Evolutionary conservation across 1,139 yeast species (phyloP), one percentile per base, ranked within the genome.

Genomic region (Groenewaldozyma sp.): DNA sequence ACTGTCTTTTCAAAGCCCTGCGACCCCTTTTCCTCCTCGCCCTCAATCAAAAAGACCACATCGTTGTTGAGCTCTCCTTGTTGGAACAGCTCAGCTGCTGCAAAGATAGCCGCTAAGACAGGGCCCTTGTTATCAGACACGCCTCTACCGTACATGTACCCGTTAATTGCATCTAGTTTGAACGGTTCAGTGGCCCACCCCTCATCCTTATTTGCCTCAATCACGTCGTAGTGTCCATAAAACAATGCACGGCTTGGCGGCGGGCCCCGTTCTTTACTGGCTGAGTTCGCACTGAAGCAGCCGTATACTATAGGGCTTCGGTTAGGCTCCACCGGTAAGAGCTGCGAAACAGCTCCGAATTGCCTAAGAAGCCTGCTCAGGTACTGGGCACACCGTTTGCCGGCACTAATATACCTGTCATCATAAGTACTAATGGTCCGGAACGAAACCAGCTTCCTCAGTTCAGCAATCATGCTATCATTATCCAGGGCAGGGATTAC

Each of bases 181-280:
- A 81, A 91, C 0, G 98, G 97, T 48, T 82, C 78, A 0, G 93
- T 74, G 3, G 67, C 59, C 97, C 97, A 91, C 19, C 47, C 47
- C 14, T 68, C 71, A 3, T 66, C 62, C 37, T 73, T 74, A 45
- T 76, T 80, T 0, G 82, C 82, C 34, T 72, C 71, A 28, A 91
- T 88, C 20, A 91, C 96, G 61, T 91, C 98, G 58, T 91, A 91
- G 65, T 91, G 98, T 1, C 95, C 97, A 59, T 91, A 91, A 79
- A 94, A 91, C 38, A 88, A 58, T 3, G 87, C 69, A 42, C 63
- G 48, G 14, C 40, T 37, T 3, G 34, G 10, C 5, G 5, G 6
- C 11, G 5, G 5, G 6, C 16, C 11, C 19, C 34, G 28, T 11
- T 37, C 32, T 3, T 22, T 32, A 1, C 17, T 19, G 6, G 34